phyloP scores from a whole-genome alignment of 495 filamentous ascomycete species.

The Xylaria flabelliformis region DNA sequence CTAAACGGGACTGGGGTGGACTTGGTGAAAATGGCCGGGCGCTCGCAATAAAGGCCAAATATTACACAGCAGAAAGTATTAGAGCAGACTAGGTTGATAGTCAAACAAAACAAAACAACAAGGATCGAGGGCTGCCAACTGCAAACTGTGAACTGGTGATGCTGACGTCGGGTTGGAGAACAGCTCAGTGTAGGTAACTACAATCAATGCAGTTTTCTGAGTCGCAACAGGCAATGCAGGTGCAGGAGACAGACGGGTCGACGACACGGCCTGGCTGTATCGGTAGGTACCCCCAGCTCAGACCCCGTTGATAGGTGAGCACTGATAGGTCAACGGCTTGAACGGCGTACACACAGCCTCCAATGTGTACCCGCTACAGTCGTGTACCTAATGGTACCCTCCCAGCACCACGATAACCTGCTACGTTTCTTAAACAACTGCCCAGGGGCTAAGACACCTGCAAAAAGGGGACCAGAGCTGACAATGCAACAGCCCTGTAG shows the following conservation, averaged over 20 bases:
- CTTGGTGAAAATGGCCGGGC: not conserved
- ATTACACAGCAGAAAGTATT: conserved; percentile 17
- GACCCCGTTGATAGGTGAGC: not conserved
- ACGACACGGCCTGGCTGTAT: not conserved
- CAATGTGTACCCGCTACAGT: not conserved
- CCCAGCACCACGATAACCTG: conserved; percentile 1
- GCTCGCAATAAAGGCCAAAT: conserved; percentile 16
- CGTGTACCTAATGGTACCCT: not conserved
- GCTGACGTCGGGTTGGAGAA: not conserved
- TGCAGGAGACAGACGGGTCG: conserved; percentile 3
- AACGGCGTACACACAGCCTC: conserved; percentile 17
- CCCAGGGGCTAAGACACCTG: conserved; percentile 16
- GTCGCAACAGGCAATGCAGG: conserved; percentile 10
- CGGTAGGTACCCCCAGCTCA: not conserved
- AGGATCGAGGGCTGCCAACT: not conserved
- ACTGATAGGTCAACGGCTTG: conserved; percentile 14
- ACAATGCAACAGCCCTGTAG: not conserved
- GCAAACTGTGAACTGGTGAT: not conserved
- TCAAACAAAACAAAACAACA: conserved; percentile 10
- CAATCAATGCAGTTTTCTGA: conserved; percentile 5
- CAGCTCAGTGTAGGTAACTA: not conserved
- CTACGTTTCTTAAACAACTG: not conserved
- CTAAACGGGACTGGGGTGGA: conserved; percentile 27
- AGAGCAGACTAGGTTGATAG: not conserved
- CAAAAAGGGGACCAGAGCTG: not conserved